A percentile compares a stretch with the other conserved stretches of the same genome.
phyloP scores from a whole-genome alignment of 352 stramenopile genomes.

The Plasmopara halstedii region DNA sequence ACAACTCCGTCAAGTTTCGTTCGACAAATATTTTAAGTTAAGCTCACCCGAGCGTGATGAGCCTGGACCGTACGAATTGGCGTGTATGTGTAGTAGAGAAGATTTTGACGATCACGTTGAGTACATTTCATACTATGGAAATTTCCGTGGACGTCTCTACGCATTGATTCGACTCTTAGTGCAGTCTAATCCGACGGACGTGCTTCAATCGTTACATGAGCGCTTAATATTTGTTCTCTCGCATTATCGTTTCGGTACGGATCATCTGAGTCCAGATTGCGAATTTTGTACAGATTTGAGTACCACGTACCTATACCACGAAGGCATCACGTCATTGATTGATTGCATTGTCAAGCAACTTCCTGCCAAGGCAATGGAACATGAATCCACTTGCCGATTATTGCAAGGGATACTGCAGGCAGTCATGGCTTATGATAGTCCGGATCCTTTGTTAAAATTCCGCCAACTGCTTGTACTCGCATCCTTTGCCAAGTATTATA shows the following conservation, averaged over 20 bases:
- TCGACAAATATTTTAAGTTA: conserved; percentile 80
- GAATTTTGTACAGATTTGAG: conserved; percentile 53
- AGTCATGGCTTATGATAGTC: conserved; percentile 44
- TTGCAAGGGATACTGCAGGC: conserved; percentile 43
- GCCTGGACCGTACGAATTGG: conserved; percentile 17
- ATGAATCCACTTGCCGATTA: conserved; percentile 29
- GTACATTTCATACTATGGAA: conserved; percentile 68
- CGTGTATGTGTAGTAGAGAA: conserved; percentile 35
- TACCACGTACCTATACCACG: conserved; percentile 66
- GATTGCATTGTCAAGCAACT: conserved; percentile 78
- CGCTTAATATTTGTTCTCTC: conserved; percentile 46
- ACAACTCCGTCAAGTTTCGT: conserved; percentile 48
- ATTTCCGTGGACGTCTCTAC: conserved; percentile 74
- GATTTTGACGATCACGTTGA: conserved; percentile 74
- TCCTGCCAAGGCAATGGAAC: conserved; percentile 30
- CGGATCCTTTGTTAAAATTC: conserved; percentile 65
- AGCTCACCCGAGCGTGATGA: conserved; percentile 52
- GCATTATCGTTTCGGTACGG: conserved; percentile 34
- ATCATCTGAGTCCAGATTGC: conserved; percentile 38
- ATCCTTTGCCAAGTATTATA: conserved; percentile 74
- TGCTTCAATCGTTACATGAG: conserved; percentile 53
- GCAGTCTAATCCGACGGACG: conserved; percentile 36
- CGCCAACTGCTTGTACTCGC: conserved; percentile 60
- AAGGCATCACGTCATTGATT: conserved; percentile 59
- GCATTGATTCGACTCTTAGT: conserved; percentile 62